phyloP scores from a whole-genome alignment of 2,329 filamentous ascomycete genomes.

The Orbilia quercus region DNA sequence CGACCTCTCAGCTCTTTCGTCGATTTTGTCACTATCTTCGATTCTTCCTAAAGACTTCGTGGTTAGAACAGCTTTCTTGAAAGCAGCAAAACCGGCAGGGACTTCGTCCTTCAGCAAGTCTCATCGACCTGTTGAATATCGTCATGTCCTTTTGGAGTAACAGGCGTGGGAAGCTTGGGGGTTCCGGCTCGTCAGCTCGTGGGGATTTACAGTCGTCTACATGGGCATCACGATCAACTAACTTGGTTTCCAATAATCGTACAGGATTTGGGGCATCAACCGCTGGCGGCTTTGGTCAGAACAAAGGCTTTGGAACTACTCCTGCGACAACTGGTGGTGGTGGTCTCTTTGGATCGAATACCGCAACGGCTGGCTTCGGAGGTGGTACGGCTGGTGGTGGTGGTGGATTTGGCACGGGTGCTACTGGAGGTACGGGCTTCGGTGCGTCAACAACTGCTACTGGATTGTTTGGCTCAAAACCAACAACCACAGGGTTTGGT shows the following conservation, averaged over 20 bases:
- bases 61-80: conserved; percentile 49
- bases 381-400: conserved; percentile 60
- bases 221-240: conserved; percentile 56
- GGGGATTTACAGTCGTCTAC: conserved; percentile 53
- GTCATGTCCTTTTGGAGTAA: conserved; percentile 43
- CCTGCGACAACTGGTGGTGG: conserved; percentile 64
- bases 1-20: conserved; percentile 43
- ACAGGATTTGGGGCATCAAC: conserved; percentile 58
- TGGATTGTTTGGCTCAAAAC: conserved; percentile 57
- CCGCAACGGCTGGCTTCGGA: conserved; percentile 58
- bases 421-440: conserved; percentile 62
- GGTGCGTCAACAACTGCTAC: conserved; percentile 49
- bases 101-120: conserved; percentile 34
- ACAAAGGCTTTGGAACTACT: conserved; percentile 60
- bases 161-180: conserved; percentile 34
- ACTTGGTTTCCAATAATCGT: conserved; percentile 48
- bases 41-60: conserved; percentile 52
- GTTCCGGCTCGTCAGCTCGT: conserved; percentile 33
- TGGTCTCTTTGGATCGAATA: conserved; percentile 68
- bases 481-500: conserved; percentile 53
- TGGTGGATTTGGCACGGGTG: conserved; percentile 64
- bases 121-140: conserved; percentile 36
- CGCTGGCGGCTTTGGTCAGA: conserved; percentile 56
- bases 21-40: conserved; percentile 48
- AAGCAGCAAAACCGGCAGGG: conserved; percentile 33